These are phyloP conservation scores for Fusarium siculi DNA, from an alignment of 2,329 filamentous ascomycete species.

Conservation along the genomic window DNA sequence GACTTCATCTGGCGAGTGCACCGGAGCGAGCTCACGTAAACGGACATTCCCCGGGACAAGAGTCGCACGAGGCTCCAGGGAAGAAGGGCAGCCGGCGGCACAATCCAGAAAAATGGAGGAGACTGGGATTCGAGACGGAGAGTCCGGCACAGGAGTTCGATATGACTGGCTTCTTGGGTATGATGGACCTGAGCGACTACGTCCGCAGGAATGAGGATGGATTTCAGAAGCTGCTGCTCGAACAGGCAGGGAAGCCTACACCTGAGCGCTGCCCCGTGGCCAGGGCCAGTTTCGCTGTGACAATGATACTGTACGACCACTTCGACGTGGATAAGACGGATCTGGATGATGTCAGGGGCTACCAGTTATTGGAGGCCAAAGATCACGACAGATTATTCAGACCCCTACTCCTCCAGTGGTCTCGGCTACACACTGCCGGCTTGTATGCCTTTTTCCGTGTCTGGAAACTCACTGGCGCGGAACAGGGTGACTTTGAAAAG, in stretches of 20 bases:
- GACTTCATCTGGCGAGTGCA: conserved; percentile 83
- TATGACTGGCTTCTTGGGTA: conserved; percentile 85
- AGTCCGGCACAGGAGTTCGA: conserved; percentile 88
- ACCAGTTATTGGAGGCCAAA: conserved; percentile 77
- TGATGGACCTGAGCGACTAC: conserved; percentile 98
- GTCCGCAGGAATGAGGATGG: conserved; percentile 90
- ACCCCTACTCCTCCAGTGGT: conserved; percentile 92
- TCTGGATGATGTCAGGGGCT: conserved; percentile 79
- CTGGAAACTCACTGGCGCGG: conserved; percentile 91
- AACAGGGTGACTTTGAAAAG: conserved; percentile 90
- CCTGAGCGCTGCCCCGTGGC: conserved; percentile 87
- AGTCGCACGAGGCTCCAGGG: conserved; percentile 48
- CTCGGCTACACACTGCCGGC: conserved; percentile 84
- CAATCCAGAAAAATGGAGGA: conserved; percentile 91
- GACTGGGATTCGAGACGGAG: conserved; percentile 91
- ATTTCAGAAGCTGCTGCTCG: conserved; percentile 90
- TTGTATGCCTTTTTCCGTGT: conserved; percentile 89
- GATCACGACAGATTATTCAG: conserved; percentile 89
- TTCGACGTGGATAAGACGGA: conserved; percentile 92
- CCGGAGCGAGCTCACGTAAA: conserved; percentile 64
- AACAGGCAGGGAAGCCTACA: conserved; percentile 80
- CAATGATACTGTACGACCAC: conserved; percentile 90
- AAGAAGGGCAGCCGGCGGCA: conserved; percentile 76
- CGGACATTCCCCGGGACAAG: conserved; percentile 52
- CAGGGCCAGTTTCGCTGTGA: conserved; percentile 85